Conservation (phyloP, 345 rosid genomes). For the Atalantia buxifolia region DNA sequence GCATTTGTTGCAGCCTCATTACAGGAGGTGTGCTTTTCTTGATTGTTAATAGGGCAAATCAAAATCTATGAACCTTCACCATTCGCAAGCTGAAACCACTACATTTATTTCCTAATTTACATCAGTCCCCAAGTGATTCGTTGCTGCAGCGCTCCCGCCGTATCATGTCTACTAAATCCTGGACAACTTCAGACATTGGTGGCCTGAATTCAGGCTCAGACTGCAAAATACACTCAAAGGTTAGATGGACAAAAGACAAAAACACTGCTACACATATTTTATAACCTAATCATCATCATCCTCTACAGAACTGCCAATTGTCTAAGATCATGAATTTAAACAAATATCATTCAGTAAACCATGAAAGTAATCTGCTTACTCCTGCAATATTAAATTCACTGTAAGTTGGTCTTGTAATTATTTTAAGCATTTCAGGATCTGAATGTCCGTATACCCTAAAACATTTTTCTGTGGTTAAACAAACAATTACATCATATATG, state of each 20-base stretch:
- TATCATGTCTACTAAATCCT: slow-evolving; percentile 82
- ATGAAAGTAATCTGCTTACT: neutral
- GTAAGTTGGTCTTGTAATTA: neutral
- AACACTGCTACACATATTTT: neutral
- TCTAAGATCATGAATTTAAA: neutral
- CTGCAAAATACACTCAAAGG: slow-evolving; percentile 33
- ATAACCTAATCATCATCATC: neutral
- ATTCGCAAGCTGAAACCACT: slow-evolving; percentile 14
- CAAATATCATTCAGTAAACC: neutral
- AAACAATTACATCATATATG: neutral
- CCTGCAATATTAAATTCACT: neutral
- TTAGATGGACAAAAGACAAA: neutral
- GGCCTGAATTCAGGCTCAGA: slow-evolving; percentile 84
- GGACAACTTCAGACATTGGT: slow-evolving; percentile 90
- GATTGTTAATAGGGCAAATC: slow-evolving; percentile 3
- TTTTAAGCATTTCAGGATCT: neutral
- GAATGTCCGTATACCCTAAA: neutral
- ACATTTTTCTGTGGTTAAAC: neutral
- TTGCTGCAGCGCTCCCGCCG: slow-evolving; percentile 61
- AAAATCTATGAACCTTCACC: slow-evolving; percentile 10
- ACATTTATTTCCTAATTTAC: neutral
- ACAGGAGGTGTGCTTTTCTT: slow-evolving; percentile 6
- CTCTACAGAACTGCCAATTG: neutral
- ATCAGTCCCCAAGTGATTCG: slow-evolving; percentile 51
- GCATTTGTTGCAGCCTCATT: slow-evolving; percentile 12